These are phyloP conservation scores for Ascobolus immersus DNA, from an alignment of 495 filamentous ascomycete genomes.

Conservation along the genomic window DNA sequence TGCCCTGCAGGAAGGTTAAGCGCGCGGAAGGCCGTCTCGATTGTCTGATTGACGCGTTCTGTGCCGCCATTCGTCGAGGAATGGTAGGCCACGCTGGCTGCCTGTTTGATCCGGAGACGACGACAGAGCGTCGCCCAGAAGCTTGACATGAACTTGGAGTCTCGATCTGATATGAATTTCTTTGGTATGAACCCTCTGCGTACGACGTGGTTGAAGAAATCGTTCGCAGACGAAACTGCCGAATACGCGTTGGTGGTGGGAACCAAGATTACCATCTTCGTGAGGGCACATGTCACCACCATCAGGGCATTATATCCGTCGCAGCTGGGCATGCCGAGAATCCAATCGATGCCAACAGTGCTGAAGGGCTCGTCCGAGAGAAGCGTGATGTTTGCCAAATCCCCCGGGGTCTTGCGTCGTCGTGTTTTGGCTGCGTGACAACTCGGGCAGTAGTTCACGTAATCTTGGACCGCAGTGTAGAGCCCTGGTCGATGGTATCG, in stretches of 20 bases:
- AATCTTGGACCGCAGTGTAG: no score
- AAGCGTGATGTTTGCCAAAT: no score
- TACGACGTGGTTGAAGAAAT: not conserved
- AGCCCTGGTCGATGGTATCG: no score
- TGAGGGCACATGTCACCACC: no score
- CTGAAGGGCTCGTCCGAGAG: no score
- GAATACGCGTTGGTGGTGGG: not conserved
- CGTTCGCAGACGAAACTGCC: not conserved
- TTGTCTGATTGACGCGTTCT: not conserved
- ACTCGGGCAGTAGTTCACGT: no score
- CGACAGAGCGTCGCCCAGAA: not conserved
- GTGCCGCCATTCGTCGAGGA: not conserved
- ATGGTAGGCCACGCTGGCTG: not conserved
- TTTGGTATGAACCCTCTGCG: not conserved
- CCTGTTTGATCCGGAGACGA: not conserved
- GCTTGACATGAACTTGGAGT: not conserved
- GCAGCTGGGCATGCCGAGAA: not conserved
- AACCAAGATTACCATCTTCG: no score
- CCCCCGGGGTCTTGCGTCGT: no score
- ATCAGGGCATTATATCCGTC: not conserved
- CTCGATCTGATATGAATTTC: not conserved
- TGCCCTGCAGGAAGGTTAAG: not conserved
- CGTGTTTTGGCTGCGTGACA: no score
- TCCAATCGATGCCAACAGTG: conserved; percentile 2
- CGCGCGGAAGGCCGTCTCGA: not conserved